These are phyloP conservation scores for Aureobasidium sp. DNA, from an alignment of 2,329 filamentous ascomycete genomes.

Conservation along the genomic window DNA sequence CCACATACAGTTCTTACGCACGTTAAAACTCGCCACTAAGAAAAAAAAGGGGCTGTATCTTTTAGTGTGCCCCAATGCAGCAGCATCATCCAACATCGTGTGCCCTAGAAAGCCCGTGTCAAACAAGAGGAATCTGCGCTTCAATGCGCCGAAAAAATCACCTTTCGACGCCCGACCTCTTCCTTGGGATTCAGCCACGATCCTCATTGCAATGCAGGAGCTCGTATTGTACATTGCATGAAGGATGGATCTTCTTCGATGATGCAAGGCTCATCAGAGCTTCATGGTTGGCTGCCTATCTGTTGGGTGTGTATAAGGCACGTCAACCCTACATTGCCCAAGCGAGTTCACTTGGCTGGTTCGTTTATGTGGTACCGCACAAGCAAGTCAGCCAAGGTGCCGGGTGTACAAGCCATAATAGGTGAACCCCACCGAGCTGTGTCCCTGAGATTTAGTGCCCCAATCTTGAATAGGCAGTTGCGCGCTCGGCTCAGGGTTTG, in stretches of 20 bases:
- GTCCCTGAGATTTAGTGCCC: background rate
- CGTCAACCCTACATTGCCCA: background rate
- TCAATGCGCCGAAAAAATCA: background rate
- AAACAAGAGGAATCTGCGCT: background rate
- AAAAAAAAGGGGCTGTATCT: no score
- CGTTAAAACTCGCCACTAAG: no score
- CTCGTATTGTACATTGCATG: background rate
- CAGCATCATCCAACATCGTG: no score
- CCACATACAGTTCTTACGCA: no score
- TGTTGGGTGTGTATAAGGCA: background rate
- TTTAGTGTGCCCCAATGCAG: no score
- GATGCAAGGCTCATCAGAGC: background rate
- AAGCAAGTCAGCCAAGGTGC: background rate
- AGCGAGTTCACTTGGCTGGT: background rate
- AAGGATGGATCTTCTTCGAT: background rate
- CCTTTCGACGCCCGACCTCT: background rate
- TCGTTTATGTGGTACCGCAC: background rate
- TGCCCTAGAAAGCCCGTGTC: no score
- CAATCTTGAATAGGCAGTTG: background rate
- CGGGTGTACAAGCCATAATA: background rate
- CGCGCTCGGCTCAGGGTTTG: background rate
- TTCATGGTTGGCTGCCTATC: background rate
- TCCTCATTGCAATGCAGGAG: background rate
- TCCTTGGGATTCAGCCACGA: background rate
- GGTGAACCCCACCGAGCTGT: background rate